Percentiles rank a stretch among this genome's conserved stretches.
Evolutionary conservation across 2,329 filamentous ascomycete species (phyloP).

Genomic region (Epicoccum nigrum): DNA sequence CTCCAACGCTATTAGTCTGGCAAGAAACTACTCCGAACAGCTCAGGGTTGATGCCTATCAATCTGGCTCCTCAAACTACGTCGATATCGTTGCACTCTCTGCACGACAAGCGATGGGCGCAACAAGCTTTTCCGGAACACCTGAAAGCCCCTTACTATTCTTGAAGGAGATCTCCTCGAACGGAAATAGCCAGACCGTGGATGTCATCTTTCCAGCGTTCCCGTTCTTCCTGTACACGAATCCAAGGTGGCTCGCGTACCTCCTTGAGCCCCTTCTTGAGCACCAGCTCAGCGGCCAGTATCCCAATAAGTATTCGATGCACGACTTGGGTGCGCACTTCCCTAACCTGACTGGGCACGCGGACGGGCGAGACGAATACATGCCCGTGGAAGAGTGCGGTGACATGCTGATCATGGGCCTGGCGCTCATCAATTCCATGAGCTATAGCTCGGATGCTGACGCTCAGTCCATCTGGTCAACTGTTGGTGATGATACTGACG

Average conservation of each 20-base stretch:
- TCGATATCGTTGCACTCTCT: conserved; percentile 77
- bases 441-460: conserved; percentile 63
- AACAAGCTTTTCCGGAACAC: conserved; percentile 74
- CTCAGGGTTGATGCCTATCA: conserved; percentile 73
- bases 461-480: conserved; percentile 66
- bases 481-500: conserved; percentile 41
- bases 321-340: conserved; percentile 74
- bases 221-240: conserved; percentile 89
- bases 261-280: conserved; percentile 80
- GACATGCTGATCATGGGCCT: conserved; percentile 86
- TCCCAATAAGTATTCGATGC: conserved; percentile 81
- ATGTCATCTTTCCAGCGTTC: conserved; percentile 86
- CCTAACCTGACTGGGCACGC: conserved; percentile 79
- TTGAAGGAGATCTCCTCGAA: conserved; percentile 87
- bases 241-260: conserved; percentile 77
- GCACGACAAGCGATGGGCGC: conserved; percentile 82
- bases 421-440: conserved; percentile 75
- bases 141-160: conserved; percentile 74
- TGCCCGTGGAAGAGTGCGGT: conserved; percentile 79
- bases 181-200: conserved; percentile 83
- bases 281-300: conserved; percentile 84
- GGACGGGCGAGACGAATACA: conserved; percentile 73
- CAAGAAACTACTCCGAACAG: conserved; percentile 74
- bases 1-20: conserved; percentile 65
- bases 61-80: conserved; percentile 76